phyloP scores from a whole-genome alignment of 768 basidiomycete genomes.

The Tremella yokohamensis region DNA sequence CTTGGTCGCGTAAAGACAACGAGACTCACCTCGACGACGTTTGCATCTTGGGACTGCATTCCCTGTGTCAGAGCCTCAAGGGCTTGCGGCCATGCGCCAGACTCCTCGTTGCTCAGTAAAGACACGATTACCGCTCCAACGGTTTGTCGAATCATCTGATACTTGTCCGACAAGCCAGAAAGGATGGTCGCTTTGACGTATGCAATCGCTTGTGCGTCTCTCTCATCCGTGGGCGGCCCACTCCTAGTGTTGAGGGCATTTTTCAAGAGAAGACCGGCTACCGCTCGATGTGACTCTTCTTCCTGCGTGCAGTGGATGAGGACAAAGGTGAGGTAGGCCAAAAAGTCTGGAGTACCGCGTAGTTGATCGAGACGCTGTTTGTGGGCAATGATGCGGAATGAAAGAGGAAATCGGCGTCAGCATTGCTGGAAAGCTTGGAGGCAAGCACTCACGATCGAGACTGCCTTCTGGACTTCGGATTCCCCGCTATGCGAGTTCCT shows the following conservation, averaged over 20 bases:
- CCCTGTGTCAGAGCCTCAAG: slow-evolving; percentile 76
- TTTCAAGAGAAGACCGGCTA: slow-evolving; percentile 95
- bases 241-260: slow-evolving; percentile 72
- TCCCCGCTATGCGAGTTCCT: slow-evolving; percentile 82
- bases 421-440: not conserved
- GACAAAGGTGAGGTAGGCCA: slow-evolving; percentile 93
- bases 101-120: slow-evolving; percentile 80
- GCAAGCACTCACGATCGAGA: slow-evolving; percentile 65
- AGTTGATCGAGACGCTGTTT: slow-evolving; percentile 52
- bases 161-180: slow-evolving; percentile 62
- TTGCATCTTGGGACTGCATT: slow-evolving; percentile 69
- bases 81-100: slow-evolving; percentile 93
- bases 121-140: slow-evolving; percentile 89
- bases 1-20: no score
- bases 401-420: not conserved
- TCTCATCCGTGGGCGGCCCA: slow-evolving; percentile 61
- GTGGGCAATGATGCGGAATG: not conserved
- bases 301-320: slow-evolving; percentile 74
- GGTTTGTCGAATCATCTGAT: slow-evolving; percentile 86
- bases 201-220: slow-evolving; percentile 58
- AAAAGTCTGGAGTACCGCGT: slow-evolving; percentile 84
- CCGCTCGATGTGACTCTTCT: slow-evolving; percentile 87
- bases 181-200: slow-evolving; percentile 54
- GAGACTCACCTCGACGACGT: slow-evolving; percentile 75
- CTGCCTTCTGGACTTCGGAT: slow-evolving; percentile 66